These are phyloP conservation scores for Filobasidium wieringae DNA, from an alignment of 768 basidiomycete species.

Conservation along the genomic window DNA sequence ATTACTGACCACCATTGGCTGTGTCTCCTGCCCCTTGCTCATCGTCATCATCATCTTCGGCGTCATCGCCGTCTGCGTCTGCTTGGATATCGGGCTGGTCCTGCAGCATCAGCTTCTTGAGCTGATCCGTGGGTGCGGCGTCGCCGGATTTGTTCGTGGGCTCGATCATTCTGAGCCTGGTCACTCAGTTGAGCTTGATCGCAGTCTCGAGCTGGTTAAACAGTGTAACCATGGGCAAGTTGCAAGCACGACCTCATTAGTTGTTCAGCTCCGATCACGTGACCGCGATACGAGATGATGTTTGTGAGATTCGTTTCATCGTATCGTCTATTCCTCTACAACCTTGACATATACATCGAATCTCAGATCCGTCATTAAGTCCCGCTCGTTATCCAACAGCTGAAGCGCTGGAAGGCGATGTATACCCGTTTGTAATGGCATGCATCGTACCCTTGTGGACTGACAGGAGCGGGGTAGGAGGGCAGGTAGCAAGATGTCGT, in stretches of 20 bases:
- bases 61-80: constrained; percentile 20
- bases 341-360: constrained; percentile 4
- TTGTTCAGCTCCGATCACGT: no score
- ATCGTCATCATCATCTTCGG: constrained; percentile 33
- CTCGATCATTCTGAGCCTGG: no score
- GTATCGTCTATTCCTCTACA: no score
- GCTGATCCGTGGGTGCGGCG: constrained; percentile 4
- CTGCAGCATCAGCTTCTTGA: constrained; percentile 11
- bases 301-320: no score
- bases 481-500: constrained; percentile 3
- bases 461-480: constrained; percentile 12
- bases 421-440: background rate
- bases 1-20: constrained; percentile 11
- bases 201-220: no score
- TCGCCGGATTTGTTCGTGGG: no score
- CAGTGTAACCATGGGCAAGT: no score
- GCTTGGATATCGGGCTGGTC: constrained; percentile 2
- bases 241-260: no score
- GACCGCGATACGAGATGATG: no score
- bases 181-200: no score
- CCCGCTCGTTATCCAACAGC: constrained; percentile 5
- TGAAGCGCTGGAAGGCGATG: background rate
- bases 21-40: constrained; percentile 23
- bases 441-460: constrained; percentile 1
- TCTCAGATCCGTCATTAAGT: constrained; percentile 1